Conservation (phyloP, 257 asterid genomes). For the Orobanche coerulescens region DNA sequence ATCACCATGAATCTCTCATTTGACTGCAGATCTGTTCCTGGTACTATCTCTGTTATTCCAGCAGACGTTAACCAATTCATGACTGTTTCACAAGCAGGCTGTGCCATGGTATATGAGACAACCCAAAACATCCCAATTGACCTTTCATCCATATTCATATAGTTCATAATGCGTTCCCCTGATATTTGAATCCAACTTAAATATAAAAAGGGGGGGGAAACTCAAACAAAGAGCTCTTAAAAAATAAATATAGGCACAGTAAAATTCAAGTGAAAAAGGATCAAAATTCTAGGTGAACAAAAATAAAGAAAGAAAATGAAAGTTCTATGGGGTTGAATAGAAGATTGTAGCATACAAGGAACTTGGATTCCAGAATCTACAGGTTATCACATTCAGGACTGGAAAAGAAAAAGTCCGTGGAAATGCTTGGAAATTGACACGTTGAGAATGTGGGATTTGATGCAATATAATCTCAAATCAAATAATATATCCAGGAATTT, state of each 20-base stretch:
- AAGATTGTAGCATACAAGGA: neutral
- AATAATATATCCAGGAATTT: neutral
- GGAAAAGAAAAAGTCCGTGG: neutral
- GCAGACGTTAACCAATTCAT: conserved; percentile 84
- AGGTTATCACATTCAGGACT: neutral
- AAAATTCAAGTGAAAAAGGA: neutral
- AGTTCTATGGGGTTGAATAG: neutral
- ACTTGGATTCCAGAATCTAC: neutral
- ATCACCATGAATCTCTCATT: conserved; percentile 81
- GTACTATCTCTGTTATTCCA: conserved; percentile 69
- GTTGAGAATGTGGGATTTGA: neutral
- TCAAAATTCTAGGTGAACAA: neutral
- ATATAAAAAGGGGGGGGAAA: neutral
- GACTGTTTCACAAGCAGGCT: conserved; percentile 93
- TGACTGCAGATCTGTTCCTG: conserved; percentile 69
- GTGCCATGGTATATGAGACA: conserved; percentile 97
- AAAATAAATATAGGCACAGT: neutral
- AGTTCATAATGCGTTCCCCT: conserved; percentile 92
- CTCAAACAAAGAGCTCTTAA: neutral
- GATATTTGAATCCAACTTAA: conserved; percentile 22
- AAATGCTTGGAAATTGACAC: neutral
- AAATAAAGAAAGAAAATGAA: neutral
- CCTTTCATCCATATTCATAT: conserved; percentile 96
- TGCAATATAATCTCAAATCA: neutral
- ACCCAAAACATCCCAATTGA: conserved; percentile 99